These are phyloP conservation scores for Colletotrichum sublineola DNA, from an alignment of 2,329 filamentous ascomycete genomes.

Conservation along the genomic window DNA sequence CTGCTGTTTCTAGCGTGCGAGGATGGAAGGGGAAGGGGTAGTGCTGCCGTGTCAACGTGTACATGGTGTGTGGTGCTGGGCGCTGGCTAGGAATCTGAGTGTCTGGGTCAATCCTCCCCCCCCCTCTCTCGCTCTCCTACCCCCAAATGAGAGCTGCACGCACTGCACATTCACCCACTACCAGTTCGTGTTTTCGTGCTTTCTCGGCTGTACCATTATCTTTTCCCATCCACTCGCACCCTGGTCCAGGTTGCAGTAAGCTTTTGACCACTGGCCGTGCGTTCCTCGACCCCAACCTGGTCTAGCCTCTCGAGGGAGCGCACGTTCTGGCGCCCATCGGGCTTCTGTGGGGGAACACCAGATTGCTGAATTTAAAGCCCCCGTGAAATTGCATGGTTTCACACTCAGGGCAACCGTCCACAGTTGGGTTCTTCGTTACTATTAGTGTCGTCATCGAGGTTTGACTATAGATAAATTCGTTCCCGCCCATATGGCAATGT, in stretches of 20 bases:
- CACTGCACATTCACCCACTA: not conserved
- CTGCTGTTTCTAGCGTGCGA: constrained; percentile 16
- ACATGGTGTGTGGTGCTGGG: constrained; percentile 13
- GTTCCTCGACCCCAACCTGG: constrained; percentile 26
- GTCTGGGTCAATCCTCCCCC: constrained; percentile 24
- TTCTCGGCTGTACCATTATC: constrained; percentile 29
- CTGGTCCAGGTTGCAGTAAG: constrained; percentile 27
- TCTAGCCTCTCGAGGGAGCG: constrained; percentile 31
- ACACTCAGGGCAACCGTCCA: constrained; percentile 14
- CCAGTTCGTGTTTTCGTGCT: constrained; percentile 10
- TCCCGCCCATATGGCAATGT: too few relatives aligned
- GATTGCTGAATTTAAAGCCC: constrained; percentile 22
- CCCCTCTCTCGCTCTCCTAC: not conserved
- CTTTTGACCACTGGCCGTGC: constrained; percentile 37
- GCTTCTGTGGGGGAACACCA: constrained; percentile 39
- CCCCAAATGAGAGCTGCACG: not conserved
- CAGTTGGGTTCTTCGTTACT: not conserved
- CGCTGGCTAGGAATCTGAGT: constrained; percentile 31
- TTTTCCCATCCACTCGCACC: constrained; percentile 11
- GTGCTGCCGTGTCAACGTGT: constrained; percentile 22
- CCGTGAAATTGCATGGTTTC: constrained; percentile 18
- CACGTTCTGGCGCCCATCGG: constrained; percentile 39
- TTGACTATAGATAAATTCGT: not conserved
- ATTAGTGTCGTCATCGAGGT: not conserved
- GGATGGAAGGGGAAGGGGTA: not conserved